Evolutionary conservation across 441 rosid genomes (phyloP), one percentile per base, ranked within the genome.

Genomic region (Brassica hybrid): DNA sequence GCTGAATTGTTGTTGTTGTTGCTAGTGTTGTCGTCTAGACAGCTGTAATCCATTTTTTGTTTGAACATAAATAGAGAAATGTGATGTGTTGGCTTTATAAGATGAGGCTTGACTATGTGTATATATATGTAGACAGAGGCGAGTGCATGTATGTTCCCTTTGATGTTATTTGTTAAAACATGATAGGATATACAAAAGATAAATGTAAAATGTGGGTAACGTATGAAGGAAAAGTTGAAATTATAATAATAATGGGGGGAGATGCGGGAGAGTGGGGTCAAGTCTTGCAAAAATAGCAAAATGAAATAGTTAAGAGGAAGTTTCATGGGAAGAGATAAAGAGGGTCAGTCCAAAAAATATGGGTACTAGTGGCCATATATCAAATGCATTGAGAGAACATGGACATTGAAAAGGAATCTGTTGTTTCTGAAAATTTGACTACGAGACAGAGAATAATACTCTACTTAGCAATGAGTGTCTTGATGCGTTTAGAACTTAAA

Each of bases 31-130:
- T 91, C 95, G 6, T 92, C 97, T 34, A 80, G 52, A 81, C 88
- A 84, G 79, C 94, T 90, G 70, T 85, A 78, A 66, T 91, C 96
- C 97, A 92, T 38, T 34, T 21, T 94, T 71, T 54, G 3, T 66
- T 16, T 16, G 34, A 67, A 58, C 18, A 11, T 21, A 13, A 43
- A 13, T 27, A 3, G 48, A 67, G 65, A 67, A 36, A 73, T 34
- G 62, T 41, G 67, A 25, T 71, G 41, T 77, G 30, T 72, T 78
- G 6, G 81, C 65, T 78, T 66, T 60, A 43, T 41, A 9, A 67
- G 77, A 67, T 72, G 73, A 41, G 75, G 69, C 1, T 72, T 71
- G 7, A 19, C 1, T 19, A 19, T 19, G 30, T 65, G 62, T 77
- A 16, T 32, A 71, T 62, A 7, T 18, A 63, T 41, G 69, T 41